phyloP scores from a whole-genome alignment of 345 rosid species.

The Leavenworthia alabamica region DNA sequence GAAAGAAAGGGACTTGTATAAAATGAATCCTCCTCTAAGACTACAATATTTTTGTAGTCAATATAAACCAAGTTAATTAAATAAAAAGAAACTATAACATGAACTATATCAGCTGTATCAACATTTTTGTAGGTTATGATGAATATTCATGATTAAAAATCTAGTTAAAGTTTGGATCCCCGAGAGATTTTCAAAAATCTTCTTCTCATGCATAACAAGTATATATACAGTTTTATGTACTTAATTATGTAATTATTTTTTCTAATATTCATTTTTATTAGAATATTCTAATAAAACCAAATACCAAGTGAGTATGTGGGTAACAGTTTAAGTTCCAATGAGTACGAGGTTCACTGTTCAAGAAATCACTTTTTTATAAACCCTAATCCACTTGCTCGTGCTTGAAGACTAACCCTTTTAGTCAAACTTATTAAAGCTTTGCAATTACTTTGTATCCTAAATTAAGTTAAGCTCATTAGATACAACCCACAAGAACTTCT shows the following conservation, averaged over 20 bases:
- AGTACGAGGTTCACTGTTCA: conserved; percentile 26
- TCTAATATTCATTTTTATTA: background rate
- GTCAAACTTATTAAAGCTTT: background rate
- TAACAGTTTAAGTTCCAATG: conserved; percentile 26
- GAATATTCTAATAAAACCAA: background rate
- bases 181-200: background rate
- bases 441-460: background rate
- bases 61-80: background rate
- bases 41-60: background rate
- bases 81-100: background rate
- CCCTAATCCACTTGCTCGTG: conserved; percentile 34
- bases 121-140: background rate
- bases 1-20: background rate
- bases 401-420: conserved; percentile 14
- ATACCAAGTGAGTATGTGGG: conserved; percentile 10
- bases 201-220: background rate
- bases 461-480: background rate
- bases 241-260: background rate
- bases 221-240: background rate
- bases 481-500: background rate
- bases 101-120: background rate
- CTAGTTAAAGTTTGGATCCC: background rate
- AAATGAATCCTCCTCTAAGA: background rate
- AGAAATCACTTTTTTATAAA: conserved; percentile 16
- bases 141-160: background rate